Percentiles rank a stretch among this genome's conserved stretches.
Evolutionary conservation across 2,329 filamentous ascomycete genomes (phyloP).

Genomic region (Fusarium annulatum): DNA sequence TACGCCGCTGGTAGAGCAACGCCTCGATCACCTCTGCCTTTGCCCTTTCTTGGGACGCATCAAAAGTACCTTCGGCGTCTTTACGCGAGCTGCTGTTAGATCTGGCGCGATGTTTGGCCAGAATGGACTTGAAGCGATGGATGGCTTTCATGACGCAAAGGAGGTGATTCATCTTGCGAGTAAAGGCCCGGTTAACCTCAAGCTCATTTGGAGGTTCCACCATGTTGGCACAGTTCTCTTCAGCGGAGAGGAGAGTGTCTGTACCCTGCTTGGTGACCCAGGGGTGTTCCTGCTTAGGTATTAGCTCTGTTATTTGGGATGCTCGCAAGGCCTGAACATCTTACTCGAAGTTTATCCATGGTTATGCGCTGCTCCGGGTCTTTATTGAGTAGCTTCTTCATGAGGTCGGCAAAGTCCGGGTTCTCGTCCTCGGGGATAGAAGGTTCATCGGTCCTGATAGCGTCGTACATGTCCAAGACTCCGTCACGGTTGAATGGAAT

Average conservation of each 20-base stretch:
- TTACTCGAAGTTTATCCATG: conserved; percentile 84
- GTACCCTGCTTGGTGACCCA: conserved; percentile 89
- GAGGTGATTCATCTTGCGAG: conserved; percentile 86
- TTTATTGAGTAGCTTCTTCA: conserved; percentile 81
- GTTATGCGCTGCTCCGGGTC: conserved; percentile 84
- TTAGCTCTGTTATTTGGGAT: not conserved
- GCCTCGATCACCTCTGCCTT: conserved; percentile 61
- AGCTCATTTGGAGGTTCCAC: conserved; percentile 88
- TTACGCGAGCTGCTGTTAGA: conserved; percentile 20
- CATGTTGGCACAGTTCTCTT: conserved; percentile 86
- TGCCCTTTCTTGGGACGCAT: conserved; percentile 49
- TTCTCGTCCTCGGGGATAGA: conserved; percentile 72
- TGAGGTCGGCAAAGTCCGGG: conserved; percentile 77
- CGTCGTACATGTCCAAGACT: conserved; percentile 88
- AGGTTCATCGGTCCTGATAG: conserved; percentile 79
- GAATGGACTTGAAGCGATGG: conserved; percentile 83
- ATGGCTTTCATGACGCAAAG: conserved; percentile 93
- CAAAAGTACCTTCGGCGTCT: conserved; percentile 20
- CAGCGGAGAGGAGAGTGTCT: conserved; percentile 81
- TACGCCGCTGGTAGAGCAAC: conserved; percentile 60
- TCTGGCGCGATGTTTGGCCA: conserved; percentile 52
- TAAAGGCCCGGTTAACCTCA: conserved; percentile 91
- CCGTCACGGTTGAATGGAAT: conserved; percentile 86
- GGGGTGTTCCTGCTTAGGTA: conserved; percentile 75
- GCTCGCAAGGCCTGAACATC: conserved; percentile 46